Evolutionary conservation across 345 rosid genomes (phyloP).

Genomic region (Camelina neglecta): DNA sequence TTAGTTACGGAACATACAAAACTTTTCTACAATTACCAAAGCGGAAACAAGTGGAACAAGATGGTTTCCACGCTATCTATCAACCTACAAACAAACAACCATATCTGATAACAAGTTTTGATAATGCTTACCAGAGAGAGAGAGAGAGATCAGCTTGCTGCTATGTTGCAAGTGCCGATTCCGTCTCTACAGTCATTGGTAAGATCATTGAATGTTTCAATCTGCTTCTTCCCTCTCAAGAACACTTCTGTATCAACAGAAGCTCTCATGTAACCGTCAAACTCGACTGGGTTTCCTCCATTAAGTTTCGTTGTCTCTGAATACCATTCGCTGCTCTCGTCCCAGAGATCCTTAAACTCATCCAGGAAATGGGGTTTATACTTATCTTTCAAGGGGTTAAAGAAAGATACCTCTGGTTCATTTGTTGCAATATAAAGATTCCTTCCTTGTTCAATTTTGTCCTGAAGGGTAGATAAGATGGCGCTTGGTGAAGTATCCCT

Average conservation of each 20-base stretch:
- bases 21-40: conserved; percentile 25
- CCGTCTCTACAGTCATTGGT: conserved; percentile 93
- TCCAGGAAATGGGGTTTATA: conserved; percentile 82
- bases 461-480: conserved; percentile 63
- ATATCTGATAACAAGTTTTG: neutral
- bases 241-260: conserved; percentile 90
- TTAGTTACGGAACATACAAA: neutral
- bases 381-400: conserved; percentile 77
- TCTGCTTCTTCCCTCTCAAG: conserved; percentile 91
- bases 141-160: conserved; percentile 55
- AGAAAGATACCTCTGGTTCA: conserved; percentile 66
- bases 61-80: conserved; percentile 13
- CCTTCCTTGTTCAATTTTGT: conserved; percentile 81
- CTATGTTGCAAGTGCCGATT: conserved; percentile 70
- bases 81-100: conserved; percentile 27
- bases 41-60: conserved; percentile 35
- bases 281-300: conserved; percentile 79
- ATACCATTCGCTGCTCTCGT: conserved; percentile 87
- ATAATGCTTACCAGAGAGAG: conserved; percentile 8
- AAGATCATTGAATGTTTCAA: conserved; percentile 88
- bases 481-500: conserved; percentile 61
- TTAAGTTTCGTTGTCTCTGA: conserved; percentile 79
- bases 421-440: conserved; percentile 81
- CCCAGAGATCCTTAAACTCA: conserved; percentile 87
- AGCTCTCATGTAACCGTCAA: conserved; percentile 92